phyloP scores from a whole-genome alignment of 371 early-diverging fungal species.

The Lichtheimia corymbifera region DNA sequence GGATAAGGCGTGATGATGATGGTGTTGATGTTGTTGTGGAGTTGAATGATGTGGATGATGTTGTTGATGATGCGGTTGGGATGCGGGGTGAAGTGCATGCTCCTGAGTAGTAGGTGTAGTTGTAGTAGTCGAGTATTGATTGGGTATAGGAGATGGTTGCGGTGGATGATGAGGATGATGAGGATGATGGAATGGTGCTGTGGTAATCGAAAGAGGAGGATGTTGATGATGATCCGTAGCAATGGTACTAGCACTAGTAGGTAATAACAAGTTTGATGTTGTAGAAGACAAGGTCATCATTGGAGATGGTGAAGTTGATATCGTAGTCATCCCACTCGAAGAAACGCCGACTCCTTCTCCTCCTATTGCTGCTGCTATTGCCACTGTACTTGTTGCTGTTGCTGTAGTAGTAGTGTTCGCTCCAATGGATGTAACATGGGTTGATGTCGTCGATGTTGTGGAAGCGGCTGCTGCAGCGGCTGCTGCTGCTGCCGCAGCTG shows the following conservation, averaged over 20 bases:
- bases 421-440: neutral
- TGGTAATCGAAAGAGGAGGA: no score
- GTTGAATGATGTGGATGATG: neutral
- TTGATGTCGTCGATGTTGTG: slow-evolving; percentile 1
- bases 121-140: neutral
- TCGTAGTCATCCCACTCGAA: neutral
- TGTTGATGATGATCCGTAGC: neutral
- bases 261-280: slow-evolving; percentile 1
- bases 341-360: no score
- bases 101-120: neutral
- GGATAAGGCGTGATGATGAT: neutral
- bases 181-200: neutral
- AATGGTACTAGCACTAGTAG: neutral
- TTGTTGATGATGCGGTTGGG: neutral
- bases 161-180: neutral
- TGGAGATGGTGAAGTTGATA: neutral
- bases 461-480: slow-evolving; percentile 13
- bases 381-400: no score
- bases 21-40: neutral
- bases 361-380: no score
- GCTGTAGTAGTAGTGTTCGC: no score
- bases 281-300: neutral
- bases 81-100: neutral
- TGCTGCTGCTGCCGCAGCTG: slow-evolving; percentile 20
- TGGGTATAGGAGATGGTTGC: slow-evolving; percentile 2